phyloP scores from a whole-genome alignment of 1,284 basidiomycete genomes.

The Lignosus rhinocerotis region DNA sequence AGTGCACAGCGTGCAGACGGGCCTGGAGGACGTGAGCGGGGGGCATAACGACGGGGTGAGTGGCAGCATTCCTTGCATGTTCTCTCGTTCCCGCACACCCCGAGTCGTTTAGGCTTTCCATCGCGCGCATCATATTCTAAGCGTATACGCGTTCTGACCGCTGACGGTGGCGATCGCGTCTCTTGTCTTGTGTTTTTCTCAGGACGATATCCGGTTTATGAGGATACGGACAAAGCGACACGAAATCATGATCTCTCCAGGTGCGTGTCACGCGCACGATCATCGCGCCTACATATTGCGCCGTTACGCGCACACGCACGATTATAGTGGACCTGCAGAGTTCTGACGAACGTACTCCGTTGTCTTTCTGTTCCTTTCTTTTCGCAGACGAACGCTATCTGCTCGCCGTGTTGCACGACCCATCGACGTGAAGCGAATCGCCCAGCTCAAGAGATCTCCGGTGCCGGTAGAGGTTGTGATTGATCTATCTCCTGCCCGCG shows the following conservation, averaged over 20 bases:
- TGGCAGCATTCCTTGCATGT: constrained; percentile 14
- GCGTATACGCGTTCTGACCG: too few species aligned
- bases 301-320: not conserved
- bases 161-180: not conserved
- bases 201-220: constrained; percentile 90
- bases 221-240: constrained; percentile 89
- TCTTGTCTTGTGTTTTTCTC: not conserved
- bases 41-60: constrained; percentile 55
- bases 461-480: not conserved
- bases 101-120: not conserved
- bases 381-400: constrained; percentile 76
- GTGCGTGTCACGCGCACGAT: constrained; percentile 45
- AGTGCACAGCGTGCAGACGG: constrained; percentile 73
- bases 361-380: not conserved
- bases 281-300: not conserved
- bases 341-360: constrained; percentile 2
- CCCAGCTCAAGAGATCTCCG: not conserved
- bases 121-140: too few species aligned
- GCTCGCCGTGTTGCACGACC: constrained; percentile 85
- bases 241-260: constrained; percentile 93
- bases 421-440: constrained; percentile 38
- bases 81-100: not conserved
- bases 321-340: too few species aligned
- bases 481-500: not conserved
- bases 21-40: constrained; percentile 70